Evolutionary conservation across 306 rosid species (phyloP), one percentile per base, ranked within the genome.

Genomic region (Castanea crenata): DNA sequence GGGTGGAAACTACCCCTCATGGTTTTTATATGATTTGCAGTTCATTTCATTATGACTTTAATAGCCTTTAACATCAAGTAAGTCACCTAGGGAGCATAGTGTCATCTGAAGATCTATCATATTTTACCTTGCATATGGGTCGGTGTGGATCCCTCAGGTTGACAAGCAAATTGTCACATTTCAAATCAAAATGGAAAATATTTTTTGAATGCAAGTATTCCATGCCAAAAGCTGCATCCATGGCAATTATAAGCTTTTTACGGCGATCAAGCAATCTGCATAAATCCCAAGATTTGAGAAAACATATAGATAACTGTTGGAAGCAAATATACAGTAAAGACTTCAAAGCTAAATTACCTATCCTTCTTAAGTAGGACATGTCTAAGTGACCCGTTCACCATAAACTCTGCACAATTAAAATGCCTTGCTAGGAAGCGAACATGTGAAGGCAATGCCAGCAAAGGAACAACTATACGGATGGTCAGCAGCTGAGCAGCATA

Each of bases 141-240:
- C 85, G 38, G 55, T 82, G 81, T 62, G 81, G 75, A 82, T 82
- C 85, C 74, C 85, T 82, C 74, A 82, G 55, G 69, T 82, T 82
- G 63, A 82, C 85, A 16, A 82, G 76, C 74, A 82, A 51, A 71
- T 82, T 82, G 67, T 76, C 85, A 71, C 85, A 82, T 62, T 82
- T 82, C 70, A 82, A 82, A 63, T 82, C 81, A 82, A 82, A 82
- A 82, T 82, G 84, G 58, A 81, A 77, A 81, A 81, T 81, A 70
- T 76, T 76, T 62, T 81, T 76, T 70, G 80, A 81, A 76, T 76
- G 85, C 70, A 76, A 72, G 69, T 82, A 76, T 55, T 82, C 81
- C 85, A 82, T 76, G 31, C 85, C 85, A 63, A 82, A 82, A 62
- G 85, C 81, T 19, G 85, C 85, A 76, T 82, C 85, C 81, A 76